phyloP scores from a whole-genome alignment of 768 basidiomycete species.

The Solioccasus polychromus region DNA sequence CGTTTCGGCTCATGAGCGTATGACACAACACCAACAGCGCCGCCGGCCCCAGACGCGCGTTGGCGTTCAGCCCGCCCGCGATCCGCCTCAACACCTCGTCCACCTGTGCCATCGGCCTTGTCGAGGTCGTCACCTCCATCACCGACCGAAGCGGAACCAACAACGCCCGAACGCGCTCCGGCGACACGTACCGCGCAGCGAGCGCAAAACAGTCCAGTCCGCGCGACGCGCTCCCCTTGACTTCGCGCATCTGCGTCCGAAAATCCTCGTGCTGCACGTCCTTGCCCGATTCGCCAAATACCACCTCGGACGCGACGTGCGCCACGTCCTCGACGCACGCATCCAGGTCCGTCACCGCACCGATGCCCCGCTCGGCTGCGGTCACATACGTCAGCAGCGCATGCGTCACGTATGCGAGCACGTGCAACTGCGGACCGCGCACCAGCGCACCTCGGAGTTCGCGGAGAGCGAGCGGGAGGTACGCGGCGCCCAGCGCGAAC shows the following conservation, averaged over 20 bases:
- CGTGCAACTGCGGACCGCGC: conserved; percentile 92
- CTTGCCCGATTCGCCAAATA: conserved; percentile 92
- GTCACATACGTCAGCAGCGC: conserved; percentile 81
- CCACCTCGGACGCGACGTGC: conserved; percentile 80
- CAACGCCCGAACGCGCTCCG: conserved; percentile 69
- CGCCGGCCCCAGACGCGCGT: conserved; percentile 61
- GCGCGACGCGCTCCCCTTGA: conserved; percentile 74
- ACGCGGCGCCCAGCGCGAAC: conserved; percentile 65
- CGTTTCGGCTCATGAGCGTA: conserved; percentile 87
- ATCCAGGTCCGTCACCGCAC: conserved; percentile 64
- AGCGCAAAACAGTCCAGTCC: conserved; percentile 85
- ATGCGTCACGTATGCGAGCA: conserved; percentile 83
- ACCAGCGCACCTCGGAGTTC: conserved; percentile 82
- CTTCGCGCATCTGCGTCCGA: conserved; percentile 94
- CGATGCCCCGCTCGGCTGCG: conserved; percentile 46
- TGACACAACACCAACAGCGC: conserved; percentile 83
- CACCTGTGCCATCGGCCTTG: conserved; percentile 76
- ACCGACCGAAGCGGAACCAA: conserved; percentile 78
- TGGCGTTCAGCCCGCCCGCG: conserved; percentile 80
- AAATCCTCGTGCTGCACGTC: conserved; percentile 87
- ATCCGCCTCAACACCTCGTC: conserved; percentile 88
- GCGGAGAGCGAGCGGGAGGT: conserved; percentile 68
- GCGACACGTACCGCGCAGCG: conserved; percentile 74
- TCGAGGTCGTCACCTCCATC: conserved; percentile 80
- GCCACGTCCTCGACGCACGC: conserved; percentile 75